Base-by-base conservation (phyloP, 768 basidiomycete species). In the Mycena vitilis region DNA sequence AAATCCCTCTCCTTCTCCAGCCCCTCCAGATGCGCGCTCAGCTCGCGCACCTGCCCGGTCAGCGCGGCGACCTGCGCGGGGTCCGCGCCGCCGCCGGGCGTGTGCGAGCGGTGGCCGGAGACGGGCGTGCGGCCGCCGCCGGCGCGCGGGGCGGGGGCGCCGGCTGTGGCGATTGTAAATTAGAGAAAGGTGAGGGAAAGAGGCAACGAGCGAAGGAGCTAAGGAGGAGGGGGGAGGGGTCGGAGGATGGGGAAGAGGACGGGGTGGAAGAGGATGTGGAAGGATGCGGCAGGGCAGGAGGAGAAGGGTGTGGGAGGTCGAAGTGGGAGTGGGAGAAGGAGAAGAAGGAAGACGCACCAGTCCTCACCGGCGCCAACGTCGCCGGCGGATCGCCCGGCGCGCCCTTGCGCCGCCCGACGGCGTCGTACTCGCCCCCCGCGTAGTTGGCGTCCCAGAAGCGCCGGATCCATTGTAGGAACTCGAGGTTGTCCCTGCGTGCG, bases 1-100 rank as follows among this genome's bases (percentile, higher is more conserved):
- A 99, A 99, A 78, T 99, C 96, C 53, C 96, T 84, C 81, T 99
- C 98, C 84, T 96, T 98, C 85, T 99, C 96, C 45, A 99, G 82
- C 1, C 94, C 94, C 76, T 96, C 95, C 71, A 98, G 82, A 75
- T 95, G 92, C 0, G 83, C 78, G 42, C 88, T 88, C 83, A 98
- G 85, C 70, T 99, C 98, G 70, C 88, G 86, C 63, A 98, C 83
- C 79, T 98, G 95, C 0, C 82, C 80, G 70, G 92, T 56, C 1
- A 71, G 70, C 70, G 93, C 84, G 69, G 89, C 84, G 9, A 96
- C 87, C 89, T 0, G 91, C 78, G 40, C 93, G 86, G 75, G 87
- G 89, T 0, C 52, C 93, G 20, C 87, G 79, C 38, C 30, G 2
- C 30, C 30, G 30, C 30, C 30, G 30, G 30, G 30, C 30, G 30